phyloP scores from a whole-genome alignment of 306 rosid species.

The Castanea crenata region DNA sequence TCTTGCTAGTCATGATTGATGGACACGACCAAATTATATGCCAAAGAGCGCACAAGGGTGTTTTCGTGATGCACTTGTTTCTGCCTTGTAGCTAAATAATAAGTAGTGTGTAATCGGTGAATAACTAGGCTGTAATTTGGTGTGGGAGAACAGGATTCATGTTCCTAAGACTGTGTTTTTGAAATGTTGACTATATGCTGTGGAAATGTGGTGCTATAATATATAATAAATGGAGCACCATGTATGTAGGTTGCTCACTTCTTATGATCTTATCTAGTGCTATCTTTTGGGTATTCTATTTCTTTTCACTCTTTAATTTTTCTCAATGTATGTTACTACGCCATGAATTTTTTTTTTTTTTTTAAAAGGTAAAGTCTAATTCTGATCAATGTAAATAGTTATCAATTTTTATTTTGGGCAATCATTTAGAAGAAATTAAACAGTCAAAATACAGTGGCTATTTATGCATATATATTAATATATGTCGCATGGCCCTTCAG shows the following conservation, averaged over 20 bases:
- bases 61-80: not conserved
- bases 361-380: too few relatives aligned
- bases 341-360: too few relatives aligned
- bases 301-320: too few relatives aligned
- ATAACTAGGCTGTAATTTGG: not conserved
- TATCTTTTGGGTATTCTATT: too few relatives aligned
- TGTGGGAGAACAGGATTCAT: not conserved
- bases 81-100: not conserved
- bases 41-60: not conserved
- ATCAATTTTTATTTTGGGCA: too few relatives aligned
- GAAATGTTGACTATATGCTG: not conserved
- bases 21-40: not conserved
- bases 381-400: too few relatives aligned
- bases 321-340: too few relatives aligned
- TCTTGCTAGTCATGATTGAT: not conserved
- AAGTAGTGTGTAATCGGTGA: not conserved
- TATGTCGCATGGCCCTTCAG: too few relatives aligned
- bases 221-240: not conserved
- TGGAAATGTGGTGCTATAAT: not conserved
- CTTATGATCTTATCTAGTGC: too few relatives aligned
- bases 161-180: not conserved
- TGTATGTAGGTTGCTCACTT: not conserved
- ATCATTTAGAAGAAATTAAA: too few relatives aligned
- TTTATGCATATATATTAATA: too few relatives aligned
- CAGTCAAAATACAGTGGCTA: too few relatives aligned